These are phyloP conservation scores for Citrus maxima DNA, from an alignment of 345 rosid species.

Conservation along the genomic window DNA sequence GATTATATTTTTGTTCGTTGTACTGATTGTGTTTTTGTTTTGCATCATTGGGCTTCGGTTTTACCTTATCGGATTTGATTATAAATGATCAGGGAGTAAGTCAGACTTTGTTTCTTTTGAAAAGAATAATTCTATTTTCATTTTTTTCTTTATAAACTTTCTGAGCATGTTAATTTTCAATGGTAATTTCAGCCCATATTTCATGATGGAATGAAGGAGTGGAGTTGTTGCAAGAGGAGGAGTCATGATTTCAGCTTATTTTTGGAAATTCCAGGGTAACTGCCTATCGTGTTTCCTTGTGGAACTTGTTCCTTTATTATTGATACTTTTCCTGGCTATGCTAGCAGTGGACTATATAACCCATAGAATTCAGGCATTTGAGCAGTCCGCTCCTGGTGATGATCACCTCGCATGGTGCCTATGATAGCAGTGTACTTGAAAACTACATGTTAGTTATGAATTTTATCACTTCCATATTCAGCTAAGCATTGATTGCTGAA, in stretches of 20 bases:
- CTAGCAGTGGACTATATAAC: not conserved
- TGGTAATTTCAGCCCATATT: slow-evolving; percentile 65
- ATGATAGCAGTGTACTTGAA: not conserved
- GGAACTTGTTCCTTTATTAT: not conserved
- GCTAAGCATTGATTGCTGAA: not conserved
- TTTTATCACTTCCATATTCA: not conserved
- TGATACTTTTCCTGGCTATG: not conserved
- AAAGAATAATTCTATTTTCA: not conserved
- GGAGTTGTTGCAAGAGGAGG: slow-evolving; percentile 98
- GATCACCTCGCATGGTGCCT: not conserved
- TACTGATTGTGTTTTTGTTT: slow-evolving; percentile 23
- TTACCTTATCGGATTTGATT: slow-evolving; percentile 2
- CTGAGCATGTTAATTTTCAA: not conserved
- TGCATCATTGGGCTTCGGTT: slow-evolving; percentile 26
- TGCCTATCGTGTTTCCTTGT: not conserved
- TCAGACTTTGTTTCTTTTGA: slow-evolving; percentile 13
- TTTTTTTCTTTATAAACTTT: not conserved
- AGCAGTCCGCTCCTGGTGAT: not conserved
- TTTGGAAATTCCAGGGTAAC: slow-evolving; percentile 88
- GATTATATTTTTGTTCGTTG: not conserved
- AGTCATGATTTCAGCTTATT: slow-evolving; percentile 89
- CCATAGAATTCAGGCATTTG: not conserved
- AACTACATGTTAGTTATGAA: not conserved
- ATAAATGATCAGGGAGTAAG: slow-evolving; percentile 68
- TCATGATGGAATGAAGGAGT: slow-evolving; percentile 94